phyloP scores from a whole-genome alignment of 106 monocot genomes.

The Dendrobium chrysotoxum region DNA sequence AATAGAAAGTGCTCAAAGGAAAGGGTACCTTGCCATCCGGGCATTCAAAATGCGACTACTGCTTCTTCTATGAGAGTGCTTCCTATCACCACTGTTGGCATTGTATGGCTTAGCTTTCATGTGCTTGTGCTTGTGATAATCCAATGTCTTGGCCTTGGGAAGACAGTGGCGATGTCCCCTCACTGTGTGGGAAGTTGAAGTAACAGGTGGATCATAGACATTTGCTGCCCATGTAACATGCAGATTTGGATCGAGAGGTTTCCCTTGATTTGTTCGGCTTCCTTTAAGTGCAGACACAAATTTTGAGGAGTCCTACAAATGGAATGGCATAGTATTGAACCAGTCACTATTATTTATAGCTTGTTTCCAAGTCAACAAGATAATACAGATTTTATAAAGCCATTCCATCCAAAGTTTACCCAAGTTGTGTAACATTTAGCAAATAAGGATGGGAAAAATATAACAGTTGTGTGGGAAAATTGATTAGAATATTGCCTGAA shows the following conservation, averaged over 20 bases:
- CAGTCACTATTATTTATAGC: no score
- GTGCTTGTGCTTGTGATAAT: constrained; percentile 28
- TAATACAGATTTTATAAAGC: no score
- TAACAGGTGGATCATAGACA: constrained; percentile 64
- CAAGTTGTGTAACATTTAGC: no score
- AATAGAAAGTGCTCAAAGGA: no score
- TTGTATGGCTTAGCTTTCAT: constrained; percentile 25
- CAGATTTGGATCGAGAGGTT: constrained; percentile 2
- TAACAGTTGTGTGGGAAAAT: no score
- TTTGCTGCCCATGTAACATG: constrained; percentile 61
- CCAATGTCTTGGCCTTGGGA: constrained; percentile 25
- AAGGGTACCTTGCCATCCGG: constrained; percentile 14
- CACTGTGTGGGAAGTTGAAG: constrained; percentile 45
- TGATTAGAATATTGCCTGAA: no score
- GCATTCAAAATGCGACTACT: constrained; percentile 7
- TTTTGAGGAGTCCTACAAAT: constrained; percentile 16
- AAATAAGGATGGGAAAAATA: no score
- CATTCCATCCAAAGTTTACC: no score
- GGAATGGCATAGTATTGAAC: background rate
- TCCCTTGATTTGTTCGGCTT: constrained; percentile 28
- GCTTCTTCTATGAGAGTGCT: constrained; percentile 21
- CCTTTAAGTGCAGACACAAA: constrained; percentile 47
- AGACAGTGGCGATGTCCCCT: constrained; percentile 15
- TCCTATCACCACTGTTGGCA: constrained; percentile 22
- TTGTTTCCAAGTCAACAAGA: no score